Evolutionary conservation across 1,139 yeast species (phyloP).

Genomic region (Pichia norvegensis): DNA sequence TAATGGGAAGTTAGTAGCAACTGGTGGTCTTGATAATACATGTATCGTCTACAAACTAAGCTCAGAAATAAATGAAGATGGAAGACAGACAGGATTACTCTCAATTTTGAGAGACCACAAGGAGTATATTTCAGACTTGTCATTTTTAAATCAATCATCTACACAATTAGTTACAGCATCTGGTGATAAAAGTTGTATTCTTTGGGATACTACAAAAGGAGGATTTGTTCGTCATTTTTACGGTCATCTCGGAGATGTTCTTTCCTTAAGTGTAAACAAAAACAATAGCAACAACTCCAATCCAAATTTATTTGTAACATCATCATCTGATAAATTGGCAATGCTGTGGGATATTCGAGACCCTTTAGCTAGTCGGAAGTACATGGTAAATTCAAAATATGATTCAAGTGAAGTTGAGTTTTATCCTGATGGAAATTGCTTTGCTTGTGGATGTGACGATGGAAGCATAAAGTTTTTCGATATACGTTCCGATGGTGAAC

Average conservation of each 20-base stretch:
- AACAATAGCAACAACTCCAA: constrained; percentile 13
- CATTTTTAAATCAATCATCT: constrained; percentile 45
- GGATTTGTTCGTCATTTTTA: constrained; percentile 47
- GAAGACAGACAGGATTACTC: constrained; percentile 30
- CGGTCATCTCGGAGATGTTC: constrained; percentile 79
- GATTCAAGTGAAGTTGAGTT: constrained; percentile 63
- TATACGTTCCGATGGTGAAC: constrained; percentile 65
- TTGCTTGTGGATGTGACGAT: constrained; percentile 73
- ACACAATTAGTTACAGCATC: constrained; percentile 59
- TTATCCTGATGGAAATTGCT: constrained; percentile 64
- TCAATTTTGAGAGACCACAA: constrained; percentile 68
- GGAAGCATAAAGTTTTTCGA: constrained; percentile 70
- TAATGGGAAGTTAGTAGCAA: constrained; percentile 55
- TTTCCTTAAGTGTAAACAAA: constrained; percentile 39
- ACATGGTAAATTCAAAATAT: constrained; percentile 45
- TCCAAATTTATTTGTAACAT: constrained; percentile 46
- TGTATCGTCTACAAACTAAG: constrained; percentile 55
- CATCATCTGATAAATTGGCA: constrained; percentile 69
- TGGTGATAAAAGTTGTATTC: constrained; percentile 74
- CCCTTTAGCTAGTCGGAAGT: constrained; percentile 49
- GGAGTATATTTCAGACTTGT: constrained; percentile 73
- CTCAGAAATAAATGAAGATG: constrained; percentile 10
- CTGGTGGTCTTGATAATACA: constrained; percentile 77
- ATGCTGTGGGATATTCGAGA: constrained; percentile 66
- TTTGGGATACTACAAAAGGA: constrained; percentile 74